Evolutionary conservation across 331 rosid species (phyloP).

Genomic region (Telfairia occidentalis): DNA sequence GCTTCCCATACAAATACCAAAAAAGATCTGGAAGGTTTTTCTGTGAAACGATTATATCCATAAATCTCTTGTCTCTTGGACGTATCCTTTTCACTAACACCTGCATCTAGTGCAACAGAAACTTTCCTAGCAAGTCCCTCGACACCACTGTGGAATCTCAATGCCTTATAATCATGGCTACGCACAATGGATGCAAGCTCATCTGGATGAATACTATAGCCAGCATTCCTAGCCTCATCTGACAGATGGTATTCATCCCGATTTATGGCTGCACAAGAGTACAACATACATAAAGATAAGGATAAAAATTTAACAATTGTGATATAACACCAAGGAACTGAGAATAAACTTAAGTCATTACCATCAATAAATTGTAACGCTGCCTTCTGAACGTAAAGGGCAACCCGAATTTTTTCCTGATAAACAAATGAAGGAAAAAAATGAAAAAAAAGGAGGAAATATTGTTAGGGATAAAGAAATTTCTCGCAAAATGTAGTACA

Average conservation of each 20-base stretch:
- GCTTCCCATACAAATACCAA: conserved; percentile 82
- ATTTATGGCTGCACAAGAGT: conserved; percentile 46
- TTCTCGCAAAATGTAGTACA: neutral
- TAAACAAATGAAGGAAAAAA: conserved; percentile 15
- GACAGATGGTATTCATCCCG: conserved; percentile 40
- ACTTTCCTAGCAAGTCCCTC: conserved; percentile 43
- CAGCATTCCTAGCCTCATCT: conserved; percentile 55
- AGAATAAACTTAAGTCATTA: conserved; percentile 16
- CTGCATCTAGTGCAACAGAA: conserved; percentile 36
- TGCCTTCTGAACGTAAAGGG: conserved; percentile 77
- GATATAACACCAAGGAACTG: neutral
- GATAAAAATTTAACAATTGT: neutral
- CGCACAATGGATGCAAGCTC: conserved; percentile 67
- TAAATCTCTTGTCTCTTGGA: conserved; percentile 51
- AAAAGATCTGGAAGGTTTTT: conserved; percentile 58
- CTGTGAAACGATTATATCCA: conserved; percentile 63
- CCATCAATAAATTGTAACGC: conserved; percentile 84
- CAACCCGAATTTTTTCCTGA: conserved; percentile 83
- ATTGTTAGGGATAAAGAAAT: neutral
- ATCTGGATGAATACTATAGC: conserved; percentile 81
- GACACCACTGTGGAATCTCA: conserved; percentile 40
- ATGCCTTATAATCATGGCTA: conserved; percentile 39
- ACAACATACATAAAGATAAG: conserved; percentile 14
- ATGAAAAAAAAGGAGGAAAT: neutral
- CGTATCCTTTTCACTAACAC: conserved; percentile 37